These are phyloP conservation scores for Juglanconis oblonga DNA, from an alignment of 2,329 filamentous ascomycete genomes.

Conservation along the genomic window DNA sequence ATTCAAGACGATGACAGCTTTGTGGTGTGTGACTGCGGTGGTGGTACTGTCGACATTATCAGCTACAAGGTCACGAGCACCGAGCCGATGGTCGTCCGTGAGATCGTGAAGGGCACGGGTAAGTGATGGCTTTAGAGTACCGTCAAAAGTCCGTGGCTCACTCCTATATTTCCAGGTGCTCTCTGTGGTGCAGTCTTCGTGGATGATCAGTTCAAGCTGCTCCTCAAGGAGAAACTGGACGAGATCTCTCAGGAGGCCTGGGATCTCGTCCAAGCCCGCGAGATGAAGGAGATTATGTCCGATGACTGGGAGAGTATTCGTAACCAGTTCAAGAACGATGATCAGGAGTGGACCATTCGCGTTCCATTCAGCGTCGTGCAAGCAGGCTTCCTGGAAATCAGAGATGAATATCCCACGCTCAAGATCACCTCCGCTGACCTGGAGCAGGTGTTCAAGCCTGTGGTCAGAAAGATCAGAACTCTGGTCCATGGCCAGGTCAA, in stretches of 20 bases:
- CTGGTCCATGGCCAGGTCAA: conserved; percentile 27
- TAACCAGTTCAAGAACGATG: conserved; percentile 17
- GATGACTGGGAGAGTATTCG: conserved; percentile 28
- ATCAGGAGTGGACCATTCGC: conserved; percentile 12
- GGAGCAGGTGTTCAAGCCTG: conserved; percentile 21
- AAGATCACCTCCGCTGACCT: conserved; percentile 22
- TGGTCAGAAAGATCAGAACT: conserved; percentile 19
- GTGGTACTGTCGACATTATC: conserved; percentile 36
- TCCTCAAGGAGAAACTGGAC: conserved; percentile 27
- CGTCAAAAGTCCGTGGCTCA: not conserved
- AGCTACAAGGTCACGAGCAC: conserved; percentile 30
- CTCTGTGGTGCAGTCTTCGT: conserved; percentile 40
- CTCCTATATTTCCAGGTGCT: conserved; percentile 24
- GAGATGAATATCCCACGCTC: not conserved
- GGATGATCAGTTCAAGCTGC: conserved; percentile 32
- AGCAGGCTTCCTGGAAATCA: not conserved
- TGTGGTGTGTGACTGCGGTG: conserved; percentile 29
- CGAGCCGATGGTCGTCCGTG: conserved; percentile 29
- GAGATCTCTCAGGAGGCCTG: not conserved
- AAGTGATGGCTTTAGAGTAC: not conserved
- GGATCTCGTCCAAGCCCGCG: not conserved
- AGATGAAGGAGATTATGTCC: not conserved
- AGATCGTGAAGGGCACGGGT: conserved; percentile 37
- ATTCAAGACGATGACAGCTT: conserved; percentile 25
- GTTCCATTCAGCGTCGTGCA: not conserved